These are phyloP conservation scores for Artemisia argyi DNA, from an alignment of 129 eudicot species.

Conservation along the genomic window DNA sequence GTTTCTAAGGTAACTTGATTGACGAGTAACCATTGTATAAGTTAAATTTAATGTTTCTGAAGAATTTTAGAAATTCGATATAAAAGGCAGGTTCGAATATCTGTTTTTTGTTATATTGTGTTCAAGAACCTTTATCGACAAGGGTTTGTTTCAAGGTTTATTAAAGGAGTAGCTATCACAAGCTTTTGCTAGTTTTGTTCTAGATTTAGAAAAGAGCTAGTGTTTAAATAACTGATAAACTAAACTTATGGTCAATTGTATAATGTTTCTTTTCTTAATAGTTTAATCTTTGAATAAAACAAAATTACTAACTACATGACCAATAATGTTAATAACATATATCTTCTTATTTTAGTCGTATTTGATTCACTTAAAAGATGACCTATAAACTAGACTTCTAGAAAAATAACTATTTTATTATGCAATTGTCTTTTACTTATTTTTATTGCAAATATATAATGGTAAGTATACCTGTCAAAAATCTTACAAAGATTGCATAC, in stretches of 20 bases:
- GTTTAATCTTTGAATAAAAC: background rate
- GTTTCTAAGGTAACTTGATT: constrained; percentile 16
- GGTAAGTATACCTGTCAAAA: too few relatives aligned
- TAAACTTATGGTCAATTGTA: background rate
- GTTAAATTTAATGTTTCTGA: constrained; percentile 6
- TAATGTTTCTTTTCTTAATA: background rate
- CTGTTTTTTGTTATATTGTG: too few relatives aligned
- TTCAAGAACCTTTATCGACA: background rate
- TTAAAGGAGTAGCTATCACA: background rate
- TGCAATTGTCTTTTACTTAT: too few relatives aligned
- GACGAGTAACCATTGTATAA: constrained; percentile 15
- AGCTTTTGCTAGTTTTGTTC: background rate
- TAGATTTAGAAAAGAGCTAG: constrained; percentile 1
- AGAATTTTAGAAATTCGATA: background rate
- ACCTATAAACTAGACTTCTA: too few relatives aligned
- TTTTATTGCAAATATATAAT: too few relatives aligned
- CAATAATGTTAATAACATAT: background rate
- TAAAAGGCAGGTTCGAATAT: background rate
- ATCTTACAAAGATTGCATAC: too few relatives aligned
- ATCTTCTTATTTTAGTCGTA: background rate
- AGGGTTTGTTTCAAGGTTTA: background rate
- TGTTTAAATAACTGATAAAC: background rate
- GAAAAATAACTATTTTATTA: too few relatives aligned
- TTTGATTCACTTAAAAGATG: background rate
- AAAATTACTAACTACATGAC: background rate